Base-by-base conservation (phyloP, 208 protist genomes). In the Crithidia fasciculata region DNA sequence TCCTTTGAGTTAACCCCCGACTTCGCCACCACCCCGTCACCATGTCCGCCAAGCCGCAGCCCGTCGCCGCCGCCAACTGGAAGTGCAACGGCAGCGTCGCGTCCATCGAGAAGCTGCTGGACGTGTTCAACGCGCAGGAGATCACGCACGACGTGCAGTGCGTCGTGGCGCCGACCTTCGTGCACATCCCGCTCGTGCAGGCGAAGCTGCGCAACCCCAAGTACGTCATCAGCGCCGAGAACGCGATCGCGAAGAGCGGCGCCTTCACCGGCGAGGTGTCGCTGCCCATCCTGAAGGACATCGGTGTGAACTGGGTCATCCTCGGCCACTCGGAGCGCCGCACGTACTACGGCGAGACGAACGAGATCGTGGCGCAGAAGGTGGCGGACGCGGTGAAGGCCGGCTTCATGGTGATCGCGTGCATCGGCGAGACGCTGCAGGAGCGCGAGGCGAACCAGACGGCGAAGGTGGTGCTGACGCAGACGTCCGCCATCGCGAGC, bases 321-420 rank as follows among this genome's bases (percentile, higher is more conserved):
- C 63, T 99, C 37, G 99, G 99, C 63, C 99, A 99, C 89, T 98
- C 90, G 76, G 99, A 99, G 88, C 91, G 99, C 45, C 90, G 99
- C 69, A 76, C 91, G 45, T 94, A 99, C 85, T 99, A 99, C 80
- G 82, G 83, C 39, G 97, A 99, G 84, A 89, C 86, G 12, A 83
- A 97, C 68, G 86, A 98, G 65, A 84, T 98, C 7, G 87, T 99
- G 50, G 97, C 93, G 10, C 84, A 98, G 61, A 99, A 99, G 84
- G 83, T 95, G 18, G 74, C 80, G 9, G 82, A 77, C 44, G 95
- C 95, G 36, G 76, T 97, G 50, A 79, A 79, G 37, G 69, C 71
- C 54, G 98, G 97, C 64, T 82, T 99, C 39, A 90, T 80, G 36
- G 91, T 99, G 15, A 98, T 99, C 76, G 89, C 91, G 18, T 99